phyloP scores from a whole-genome alignment of 2,329 filamentous ascomycete species.

The Diaporthe sp. region DNA sequence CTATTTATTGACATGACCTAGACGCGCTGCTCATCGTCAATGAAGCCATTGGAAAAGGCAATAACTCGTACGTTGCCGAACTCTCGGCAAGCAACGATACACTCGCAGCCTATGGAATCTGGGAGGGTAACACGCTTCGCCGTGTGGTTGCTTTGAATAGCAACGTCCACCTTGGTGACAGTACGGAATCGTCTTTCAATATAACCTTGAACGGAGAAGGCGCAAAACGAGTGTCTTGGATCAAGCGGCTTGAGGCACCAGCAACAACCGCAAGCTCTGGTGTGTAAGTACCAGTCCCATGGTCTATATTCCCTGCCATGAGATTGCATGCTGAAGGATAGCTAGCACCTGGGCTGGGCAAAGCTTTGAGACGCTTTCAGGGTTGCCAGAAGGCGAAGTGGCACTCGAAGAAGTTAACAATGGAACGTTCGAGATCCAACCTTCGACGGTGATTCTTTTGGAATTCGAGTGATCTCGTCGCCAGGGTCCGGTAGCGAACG shows the following conservation, averaged over 20 bases:
- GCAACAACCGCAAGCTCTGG: slow-evolving; percentile 13
- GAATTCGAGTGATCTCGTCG: not conserved
- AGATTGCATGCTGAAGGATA: not conserved
- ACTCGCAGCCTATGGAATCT: not conserved
- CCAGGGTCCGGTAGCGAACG: not conserved
- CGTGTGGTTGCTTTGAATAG: not conserved
- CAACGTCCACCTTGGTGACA: not conserved
- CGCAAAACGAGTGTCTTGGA: slow-evolving; percentile 4
- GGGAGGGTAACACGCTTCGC: not conserved
- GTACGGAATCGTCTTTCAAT: not conserved
- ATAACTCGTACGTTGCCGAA: not conserved
- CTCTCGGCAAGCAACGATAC: slow-evolving; percentile 7
- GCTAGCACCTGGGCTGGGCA: slow-evolving; percentile 12
- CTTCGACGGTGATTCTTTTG: slow-evolving; percentile 3
- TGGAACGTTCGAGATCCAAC: not conserved
- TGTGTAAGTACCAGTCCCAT: not conserved
- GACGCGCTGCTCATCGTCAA: slow-evolving; percentile 13
- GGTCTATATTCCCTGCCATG: not conserved
- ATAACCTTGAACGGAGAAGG: not conserved
- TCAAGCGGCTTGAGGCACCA: slow-evolving; percentile 11
- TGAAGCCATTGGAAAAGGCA: not conserved
- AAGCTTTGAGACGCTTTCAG: slow-evolving; percentile 12
- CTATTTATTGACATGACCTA: not conserved
- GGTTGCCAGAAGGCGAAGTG: not conserved
- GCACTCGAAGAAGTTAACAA: not conserved